Evolutionary conservation across 345 rosid genomes (phyloP), one percentile per base, ranked within the genome.

Genomic region (rapeseed (Brassica napus)): DNA sequence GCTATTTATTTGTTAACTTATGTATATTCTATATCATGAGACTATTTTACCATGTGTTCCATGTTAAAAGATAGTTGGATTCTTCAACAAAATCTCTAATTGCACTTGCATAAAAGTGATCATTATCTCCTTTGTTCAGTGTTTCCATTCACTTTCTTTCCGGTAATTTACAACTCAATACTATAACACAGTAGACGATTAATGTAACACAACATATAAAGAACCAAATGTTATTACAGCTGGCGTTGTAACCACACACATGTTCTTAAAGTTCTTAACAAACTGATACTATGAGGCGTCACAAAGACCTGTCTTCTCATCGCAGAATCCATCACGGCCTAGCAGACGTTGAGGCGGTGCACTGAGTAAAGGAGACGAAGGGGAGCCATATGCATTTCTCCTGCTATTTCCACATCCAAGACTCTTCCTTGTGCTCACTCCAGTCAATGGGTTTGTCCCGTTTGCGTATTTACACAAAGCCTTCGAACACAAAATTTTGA

Each of bases 381-480:
- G 94, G 11, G 85, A 77, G 5, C 98, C 98, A 24, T 94, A 90
- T 0, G 97, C 98, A 71, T 92, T 92, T 79, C 97, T 73, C 61
- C 88, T 83, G 78, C 87, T 92, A 79, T 86, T 94, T 71, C 98
- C 98, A 34, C 97, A 91, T 1, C 98, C 98, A 72, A 94, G 88
- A 64, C 97, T 92, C 81, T 73, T 77, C 79, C 97, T 88, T 11
- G 96, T 94, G 85, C 88, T 85, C 26, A 90, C 93, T 61, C 98
- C 95, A 0, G 98, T 92, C 1, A 86, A 69, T 16, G 97, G 90
- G 83, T 92, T 94, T 52, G 89, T 92, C 11, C 98, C 98, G 21
- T 84, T 90, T 8, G 98, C 98, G 62, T 94, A 91, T 83, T 91
- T 94, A 87, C 98, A 94, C 18, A 92, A 85, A 47, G 97, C 98